These are phyloP conservation scores for Tuctoria greenei DNA, from an alignment of 176 grass and related monocot species.

Conservation along the genomic window DNA sequence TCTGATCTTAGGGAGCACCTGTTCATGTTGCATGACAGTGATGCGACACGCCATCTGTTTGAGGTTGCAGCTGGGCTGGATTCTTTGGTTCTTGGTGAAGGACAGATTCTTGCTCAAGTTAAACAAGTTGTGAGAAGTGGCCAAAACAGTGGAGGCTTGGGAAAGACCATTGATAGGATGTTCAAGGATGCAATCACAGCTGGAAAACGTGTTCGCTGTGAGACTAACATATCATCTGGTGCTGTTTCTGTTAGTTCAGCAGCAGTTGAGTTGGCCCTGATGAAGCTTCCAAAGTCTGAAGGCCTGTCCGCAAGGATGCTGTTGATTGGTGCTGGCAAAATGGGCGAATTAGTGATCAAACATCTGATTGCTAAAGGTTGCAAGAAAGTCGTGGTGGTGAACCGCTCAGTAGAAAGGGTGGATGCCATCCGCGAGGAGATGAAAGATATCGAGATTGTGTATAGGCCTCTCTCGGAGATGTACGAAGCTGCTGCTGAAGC, in stretches of 20 bases:
- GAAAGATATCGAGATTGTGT: slow-evolving; percentile 80
- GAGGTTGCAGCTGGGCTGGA: slow-evolving; percentile 86
- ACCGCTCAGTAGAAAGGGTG: slow-evolving; percentile 83
- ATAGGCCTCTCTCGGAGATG: slow-evolving; percentile 74
- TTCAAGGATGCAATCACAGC: slow-evolving; percentile 96
- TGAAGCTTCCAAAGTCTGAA: slow-evolving; percentile 76
- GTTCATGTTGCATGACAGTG: slow-evolving; percentile 80
- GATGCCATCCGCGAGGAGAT: slow-evolving; percentile 68
- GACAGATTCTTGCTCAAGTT: slow-evolving; percentile 86
- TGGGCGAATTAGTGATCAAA: slow-evolving; percentile 89
- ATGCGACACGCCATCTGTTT: slow-evolving; percentile 77
- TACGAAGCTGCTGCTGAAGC: slow-evolving; percentile 64
- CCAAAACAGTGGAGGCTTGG: slow-evolving; percentile 72
- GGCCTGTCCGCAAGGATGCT: slow-evolving; percentile 67
- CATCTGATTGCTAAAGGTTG: slow-evolving; percentile 87
- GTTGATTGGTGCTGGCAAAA: slow-evolving; percentile 82
- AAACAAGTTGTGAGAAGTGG: slow-evolving; percentile 89
- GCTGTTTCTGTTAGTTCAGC: slow-evolving; percentile 95
- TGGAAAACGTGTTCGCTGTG: slow-evolving; percentile 75
- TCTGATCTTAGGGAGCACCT: slow-evolving; percentile 79
- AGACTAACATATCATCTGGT: slow-evolving; percentile 85
- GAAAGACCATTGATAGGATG: slow-evolving; percentile 94
- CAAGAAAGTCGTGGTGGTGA: slow-evolving; percentile 79
- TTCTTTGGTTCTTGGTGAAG: slow-evolving; percentile 88
- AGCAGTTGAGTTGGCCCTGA: slow-evolving; percentile 82